These are phyloP conservation scores for Colletotrichum incanum DNA, from an alignment of 2,329 filamentous ascomycete genomes.

Conservation along the genomic window DNA sequence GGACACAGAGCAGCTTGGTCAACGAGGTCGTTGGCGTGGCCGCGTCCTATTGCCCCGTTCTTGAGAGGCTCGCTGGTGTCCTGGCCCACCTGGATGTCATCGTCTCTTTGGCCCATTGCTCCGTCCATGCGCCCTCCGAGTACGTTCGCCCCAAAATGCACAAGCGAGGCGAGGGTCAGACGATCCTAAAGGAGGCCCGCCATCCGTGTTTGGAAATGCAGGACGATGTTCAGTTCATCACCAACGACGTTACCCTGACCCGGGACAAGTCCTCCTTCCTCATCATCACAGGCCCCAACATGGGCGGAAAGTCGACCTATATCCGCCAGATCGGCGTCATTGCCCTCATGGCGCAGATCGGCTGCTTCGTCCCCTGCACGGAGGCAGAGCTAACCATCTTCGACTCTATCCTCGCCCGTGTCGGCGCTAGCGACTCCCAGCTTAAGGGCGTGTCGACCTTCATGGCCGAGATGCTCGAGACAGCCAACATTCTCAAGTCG, in stretches of 20 bases:
- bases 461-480: conserved; percentile 99
- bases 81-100: conserved; percentile 96
- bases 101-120: conserved; percentile 92
- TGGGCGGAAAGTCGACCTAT: conserved; percentile 99
- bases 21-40: conserved; percentile 94
- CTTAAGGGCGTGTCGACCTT: conserved; percentile 98
- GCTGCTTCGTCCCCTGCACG: conserved; percentile 94
- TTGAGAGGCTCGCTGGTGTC: conserved; percentile 90
- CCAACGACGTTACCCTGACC: conserved; percentile 90
- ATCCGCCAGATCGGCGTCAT: conserved; percentile 98
- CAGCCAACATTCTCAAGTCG: conserved; percentile 97
- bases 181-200: conserved; percentile 90
- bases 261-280: conserved; percentile 89
- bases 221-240: conserved; percentile 98
- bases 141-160: conserved; percentile 96
- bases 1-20: conserved; percentile 92
- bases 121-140: conserved; percentile 91
- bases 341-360: conserved; percentile 96
- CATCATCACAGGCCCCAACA: conserved; percentile 98
- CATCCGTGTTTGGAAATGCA: conserved; percentile 99
- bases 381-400: conserved; percentile 96
- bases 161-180: conserved; percentile 87
- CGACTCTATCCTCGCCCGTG: conserved; percentile 95
- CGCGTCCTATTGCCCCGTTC: conserved; percentile 92
- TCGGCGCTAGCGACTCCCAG: conserved; percentile 96